phyloP scores from a whole-genome alignment of 2,329 filamentous ascomycete species.

The Penicillium crustosum region DNA sequence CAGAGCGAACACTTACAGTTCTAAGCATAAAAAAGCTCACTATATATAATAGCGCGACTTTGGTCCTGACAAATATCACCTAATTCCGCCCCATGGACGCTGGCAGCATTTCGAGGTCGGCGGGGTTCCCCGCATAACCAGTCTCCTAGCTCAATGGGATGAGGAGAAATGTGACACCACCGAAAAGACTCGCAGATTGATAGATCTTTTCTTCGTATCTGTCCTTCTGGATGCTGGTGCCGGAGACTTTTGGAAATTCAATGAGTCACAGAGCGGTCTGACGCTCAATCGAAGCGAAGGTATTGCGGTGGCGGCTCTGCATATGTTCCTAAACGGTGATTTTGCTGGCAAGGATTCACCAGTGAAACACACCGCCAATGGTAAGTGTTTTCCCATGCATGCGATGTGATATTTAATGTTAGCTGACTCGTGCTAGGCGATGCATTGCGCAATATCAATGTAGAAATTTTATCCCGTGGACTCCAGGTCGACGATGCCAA shows the following conservation, averaged over 20 bases:
- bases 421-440: conserved; percentile 21
- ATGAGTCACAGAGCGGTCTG: conserved; percentile 37
- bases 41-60: conserved; percentile 49
- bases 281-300: conserved; percentile 50
- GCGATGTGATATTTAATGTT: background rate
- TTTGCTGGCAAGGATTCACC: conserved; percentile 34
- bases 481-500: conserved; percentile 51
- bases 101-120: conserved; percentile 66
- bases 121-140: conserved; percentile 50
- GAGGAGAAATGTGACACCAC: conserved; percentile 42
- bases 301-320: conserved; percentile 52
- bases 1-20: background rate
- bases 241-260: conserved; percentile 51
- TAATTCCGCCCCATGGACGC: conserved; percentile 57
- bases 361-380: conserved; percentile 34
- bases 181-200: conserved; percentile 54
- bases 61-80: conserved; percentile 48
- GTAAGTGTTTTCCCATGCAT: conserved; percentile 24
- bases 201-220: conserved; percentile 63
- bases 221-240: conserved; percentile 59
- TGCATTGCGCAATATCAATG: conserved; percentile 38
- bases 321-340: conserved; percentile 51
- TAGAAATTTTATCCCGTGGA: conserved; percentile 34
- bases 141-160: conserved; percentile 50
- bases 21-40: background rate